A percentile compares a stretch with the other conserved stretches of the same genome.
Conservation (phyloP, 495 filamentous ascomycete species). For the Clohesyomyces aquaticus region DNA sequence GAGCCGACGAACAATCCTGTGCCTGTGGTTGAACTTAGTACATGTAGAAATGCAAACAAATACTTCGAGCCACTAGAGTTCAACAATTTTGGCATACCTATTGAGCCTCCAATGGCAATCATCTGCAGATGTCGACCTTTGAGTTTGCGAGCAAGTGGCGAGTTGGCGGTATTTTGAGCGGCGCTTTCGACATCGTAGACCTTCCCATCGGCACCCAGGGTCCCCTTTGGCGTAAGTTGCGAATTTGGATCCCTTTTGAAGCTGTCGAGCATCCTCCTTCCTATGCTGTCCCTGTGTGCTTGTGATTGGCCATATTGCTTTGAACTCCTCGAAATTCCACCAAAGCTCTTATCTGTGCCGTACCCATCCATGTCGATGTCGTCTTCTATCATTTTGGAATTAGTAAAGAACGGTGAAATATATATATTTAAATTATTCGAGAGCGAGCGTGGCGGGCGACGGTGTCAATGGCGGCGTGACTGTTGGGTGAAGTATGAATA, state of each 20-base stretch:
- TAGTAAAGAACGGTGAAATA: too few relatives aligned
- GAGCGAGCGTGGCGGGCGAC: not conserved
- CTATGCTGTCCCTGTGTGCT: slow-evolving; percentile 28
- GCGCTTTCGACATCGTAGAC: slow-evolving; percentile 77
- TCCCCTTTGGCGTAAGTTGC: slow-evolving; percentile 59
- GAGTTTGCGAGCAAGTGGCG: slow-evolving; percentile 73
- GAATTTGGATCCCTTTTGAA: slow-evolving; percentile 80
- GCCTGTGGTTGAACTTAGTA: slow-evolving; percentile 53
- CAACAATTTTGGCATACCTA: slow-evolving; percentile 60
- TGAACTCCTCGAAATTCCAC: slow-evolving; percentile 24
- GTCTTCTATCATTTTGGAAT: slow-evolving; percentile 4
- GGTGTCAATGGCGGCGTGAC: slow-evolving; percentile 6
- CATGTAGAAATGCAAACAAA: not conserved
- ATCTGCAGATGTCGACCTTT: slow-evolving; percentile 91
- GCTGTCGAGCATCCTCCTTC: slow-evolving; percentile 59
- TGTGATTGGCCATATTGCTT: slow-evolving; percentile 37
- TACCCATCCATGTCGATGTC: slow-evolving; percentile 32
- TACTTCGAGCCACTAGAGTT: not conserved
- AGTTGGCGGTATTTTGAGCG: slow-evolving; percentile 72
- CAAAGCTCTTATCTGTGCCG: slow-evolving; percentile 38
- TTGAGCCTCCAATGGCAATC: slow-evolving; percentile 95
- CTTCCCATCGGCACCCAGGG: slow-evolving; percentile 60
- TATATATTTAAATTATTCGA: too few relatives aligned
- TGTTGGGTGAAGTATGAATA: not conserved
- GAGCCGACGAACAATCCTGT: slow-evolving; percentile 92